These are phyloP conservation scores for Decorospora gaudefroyi DNA, from an alignment of 2,329 filamentous ascomycete species.

Conservation along the genomic window DNA sequence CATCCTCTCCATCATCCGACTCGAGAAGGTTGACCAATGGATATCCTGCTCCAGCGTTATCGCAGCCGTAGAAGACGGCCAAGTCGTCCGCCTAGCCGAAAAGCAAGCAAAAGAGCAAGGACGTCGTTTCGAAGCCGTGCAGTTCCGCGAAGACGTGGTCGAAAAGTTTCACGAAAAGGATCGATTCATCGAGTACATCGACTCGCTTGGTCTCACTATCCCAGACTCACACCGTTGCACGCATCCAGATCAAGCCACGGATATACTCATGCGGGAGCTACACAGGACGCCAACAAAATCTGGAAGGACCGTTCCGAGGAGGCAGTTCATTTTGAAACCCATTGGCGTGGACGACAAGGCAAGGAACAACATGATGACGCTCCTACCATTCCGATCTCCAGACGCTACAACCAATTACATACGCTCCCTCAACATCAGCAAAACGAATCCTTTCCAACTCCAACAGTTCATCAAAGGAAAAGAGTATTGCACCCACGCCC, in stretches of 20 bases:
- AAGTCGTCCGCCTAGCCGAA: conserved; percentile 56
- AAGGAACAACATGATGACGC: conserved; percentile 63
- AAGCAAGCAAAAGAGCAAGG: conserved; percentile 56
- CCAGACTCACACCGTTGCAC: conserved; percentile 57
- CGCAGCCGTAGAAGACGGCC: conserved; percentile 67
- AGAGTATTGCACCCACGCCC: conserved; percentile 73
- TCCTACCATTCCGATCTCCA: conserved; percentile 62
- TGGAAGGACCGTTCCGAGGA: conserved; percentile 32
- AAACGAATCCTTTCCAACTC: conserved; percentile 64
- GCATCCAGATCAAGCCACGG: conserved; percentile 58
- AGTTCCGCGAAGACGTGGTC: conserved; percentile 63
- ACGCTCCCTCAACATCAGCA: conserved; percentile 59
- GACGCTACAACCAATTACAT: conserved; percentile 62
- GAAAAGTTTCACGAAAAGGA: conserved; percentile 66
- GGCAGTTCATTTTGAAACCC: conserved; percentile 68
- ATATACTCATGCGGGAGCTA: conserved; percentile 52
- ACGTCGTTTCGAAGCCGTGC: conserved; percentile 65
- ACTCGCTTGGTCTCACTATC: conserved; percentile 48
- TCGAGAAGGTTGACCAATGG: conserved; percentile 71
- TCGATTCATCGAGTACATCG: conserved; percentile 64
- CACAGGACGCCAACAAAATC: conserved; percentile 12
- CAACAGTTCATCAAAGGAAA: conserved; percentile 67
- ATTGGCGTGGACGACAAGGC: conserved; percentile 65
- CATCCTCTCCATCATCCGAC: conserved; percentile 62
- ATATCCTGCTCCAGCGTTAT: conserved; percentile 72